A percentile compares a stretch with the other conserved stretches of the same genome.
These are phyloP conservation scores for Termitomyces sp. DNA, from an alignment of 768 basidiomycete species.

Conservation along the genomic window DNA sequence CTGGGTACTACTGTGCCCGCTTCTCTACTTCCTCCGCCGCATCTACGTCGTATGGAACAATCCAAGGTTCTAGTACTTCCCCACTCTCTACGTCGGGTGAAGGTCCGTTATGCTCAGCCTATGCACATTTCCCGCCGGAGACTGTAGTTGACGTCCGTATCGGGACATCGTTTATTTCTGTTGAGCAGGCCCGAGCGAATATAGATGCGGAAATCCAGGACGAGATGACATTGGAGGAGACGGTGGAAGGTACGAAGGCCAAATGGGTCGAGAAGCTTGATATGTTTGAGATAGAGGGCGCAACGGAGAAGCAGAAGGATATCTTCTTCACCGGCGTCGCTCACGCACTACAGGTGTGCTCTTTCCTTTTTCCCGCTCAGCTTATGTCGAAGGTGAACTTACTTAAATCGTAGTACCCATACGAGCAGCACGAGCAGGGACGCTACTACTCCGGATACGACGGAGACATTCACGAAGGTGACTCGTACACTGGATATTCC, in stretches of 20 bases:
- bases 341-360: conserved; percentile 52
- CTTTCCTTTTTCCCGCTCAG: neutral
- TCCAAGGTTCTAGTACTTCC: conserved; percentile 37
- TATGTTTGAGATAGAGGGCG: conserved; percentile 46
- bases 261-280: conserved; percentile 60
- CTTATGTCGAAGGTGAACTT: neutral
- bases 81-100: conserved; percentile 24
- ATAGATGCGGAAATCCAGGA: conserved; percentile 46
- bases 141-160: conserved; percentile 59
- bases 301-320: conserved; percentile 40
- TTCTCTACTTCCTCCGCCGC: conserved; percentile 36
- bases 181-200: conserved; percentile 56
- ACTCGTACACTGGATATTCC: conserved; percentile 79
- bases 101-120: conserved; percentile 50
- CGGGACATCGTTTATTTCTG: conserved; percentile 73
- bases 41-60: conserved; percentile 39
- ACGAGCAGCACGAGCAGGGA: conserved; percentile 65
- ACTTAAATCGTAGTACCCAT: conserved; percentile 55
- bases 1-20: conserved; percentile 58
- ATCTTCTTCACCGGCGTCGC: conserved; percentile 61
- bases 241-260: conserved; percentile 40
- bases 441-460: conserved; percentile 79
- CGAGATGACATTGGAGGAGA: conserved; percentile 43
- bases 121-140: conserved; percentile 38
- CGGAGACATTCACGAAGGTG: conserved; percentile 47